phyloP scores from a whole-genome alignment of 129 eudicot species.

The Escallonia herrerae region DNA sequence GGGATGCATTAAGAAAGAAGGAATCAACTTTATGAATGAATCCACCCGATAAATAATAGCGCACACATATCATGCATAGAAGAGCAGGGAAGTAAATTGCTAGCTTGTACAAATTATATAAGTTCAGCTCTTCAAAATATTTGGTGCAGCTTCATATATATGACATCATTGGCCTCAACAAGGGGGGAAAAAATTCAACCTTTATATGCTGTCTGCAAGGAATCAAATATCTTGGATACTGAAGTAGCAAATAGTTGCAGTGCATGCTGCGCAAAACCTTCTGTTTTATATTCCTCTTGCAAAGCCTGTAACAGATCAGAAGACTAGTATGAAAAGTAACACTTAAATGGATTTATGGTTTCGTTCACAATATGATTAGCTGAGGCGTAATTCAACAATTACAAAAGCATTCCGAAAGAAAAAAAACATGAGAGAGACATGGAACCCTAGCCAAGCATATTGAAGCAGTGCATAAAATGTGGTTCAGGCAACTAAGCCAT shows the following conservation, averaged over 20 bases:
- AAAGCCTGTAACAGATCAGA: conserved; percentile 42
- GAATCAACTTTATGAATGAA: no score
- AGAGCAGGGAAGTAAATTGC: neutral
- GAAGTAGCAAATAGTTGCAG: conserved; percentile 44
- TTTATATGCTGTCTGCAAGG: conserved; percentile 48
- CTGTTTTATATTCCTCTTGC: conserved; percentile 64
- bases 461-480: no score
- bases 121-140: neutral
- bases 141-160: neutral
- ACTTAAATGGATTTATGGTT: neutral
- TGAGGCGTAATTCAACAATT: no score
- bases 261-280: conserved; percentile 53
- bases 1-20: no score
- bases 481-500: no score
- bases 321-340: conserved; percentile 1
- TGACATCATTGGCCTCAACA: neutral
- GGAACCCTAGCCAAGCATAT: no score
- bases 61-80: neutral
- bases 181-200: conserved; percentile 28
- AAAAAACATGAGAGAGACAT: no score
- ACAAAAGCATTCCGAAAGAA: no score
- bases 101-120: neutral
- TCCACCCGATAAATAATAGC: no score
- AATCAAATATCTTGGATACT: conserved; percentile 59
- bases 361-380: no score